phyloP scores from a whole-genome alignment of 1,284 basidiomycete genomes.

The Ustilago sp. region DNA sequence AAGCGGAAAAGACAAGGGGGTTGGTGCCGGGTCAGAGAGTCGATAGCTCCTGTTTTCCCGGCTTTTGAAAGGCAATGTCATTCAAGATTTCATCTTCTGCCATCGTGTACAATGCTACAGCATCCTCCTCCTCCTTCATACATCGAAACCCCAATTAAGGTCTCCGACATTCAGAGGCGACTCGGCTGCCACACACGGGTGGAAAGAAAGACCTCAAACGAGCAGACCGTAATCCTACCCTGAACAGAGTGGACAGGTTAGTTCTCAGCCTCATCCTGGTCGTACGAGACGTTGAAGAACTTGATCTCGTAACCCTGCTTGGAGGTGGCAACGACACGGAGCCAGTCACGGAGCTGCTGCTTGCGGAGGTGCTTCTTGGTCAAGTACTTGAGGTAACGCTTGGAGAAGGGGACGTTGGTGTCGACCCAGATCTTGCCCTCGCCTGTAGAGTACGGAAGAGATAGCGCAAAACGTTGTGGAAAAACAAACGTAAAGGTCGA shows the following conservation, averaged over 20 bases:
- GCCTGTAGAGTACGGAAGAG: constrained; percentile 34
- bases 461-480: constrained; percentile 18
- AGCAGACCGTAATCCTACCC: background rate
- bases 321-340: constrained; percentile 70
- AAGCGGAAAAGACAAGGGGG: background rate
- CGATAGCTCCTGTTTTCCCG: constrained; percentile 42
- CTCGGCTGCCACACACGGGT: background rate
- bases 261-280: constrained; percentile 62
- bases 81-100: constrained; percentile 22
- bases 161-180: background rate
- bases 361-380: constrained; percentile 71
- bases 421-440: constrained; percentile 71
- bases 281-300: constrained; percentile 70
- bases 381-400: constrained; percentile 72
- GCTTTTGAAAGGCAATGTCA: constrained; percentile 27
- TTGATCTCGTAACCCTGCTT: constrained; percentile 71
- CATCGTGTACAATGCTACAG: constrained; percentile 4
- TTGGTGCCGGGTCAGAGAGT: constrained; percentile 38
- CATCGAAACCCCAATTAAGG: background rate
- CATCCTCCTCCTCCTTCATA: constrained; percentile 3
- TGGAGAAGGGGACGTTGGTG: constrained; percentile 70
- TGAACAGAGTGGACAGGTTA: constrained; percentile 18
- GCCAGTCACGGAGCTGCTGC: constrained; percentile 70
- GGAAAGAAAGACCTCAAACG: background rate
- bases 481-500: constrained; percentile 25